These are phyloP conservation scores for button mushroom (Agaricus bisporus) DNA, from an alignment of 768 basidiomycete genomes.

Conservation along the genomic window DNA sequence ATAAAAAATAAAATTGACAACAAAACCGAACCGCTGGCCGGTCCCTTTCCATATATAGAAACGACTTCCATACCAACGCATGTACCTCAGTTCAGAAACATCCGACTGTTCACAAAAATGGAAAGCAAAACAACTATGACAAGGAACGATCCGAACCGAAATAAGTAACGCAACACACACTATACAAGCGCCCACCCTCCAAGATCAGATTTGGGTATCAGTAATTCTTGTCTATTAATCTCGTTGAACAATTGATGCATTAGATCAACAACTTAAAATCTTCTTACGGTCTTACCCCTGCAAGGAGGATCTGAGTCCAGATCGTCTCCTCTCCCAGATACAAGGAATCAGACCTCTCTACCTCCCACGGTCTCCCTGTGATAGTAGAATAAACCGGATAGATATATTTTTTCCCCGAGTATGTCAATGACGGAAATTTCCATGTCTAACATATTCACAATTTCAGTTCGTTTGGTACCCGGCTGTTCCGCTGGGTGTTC, in stretches of 20 bases:
- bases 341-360: not conserved
- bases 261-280: constrained; percentile 8
- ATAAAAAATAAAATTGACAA: not conserved
- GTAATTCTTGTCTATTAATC: too few relatives aligned
- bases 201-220: constrained; percentile 8
- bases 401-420: too few relatives aligned
- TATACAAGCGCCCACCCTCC: not conserved
- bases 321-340: not conserved
- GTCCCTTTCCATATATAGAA: not conserved
- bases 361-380: too few relatives aligned
- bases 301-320: not conserved
- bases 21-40: not conserved
- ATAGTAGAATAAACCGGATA: too few relatives aligned
- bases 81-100: constrained; percentile 1
- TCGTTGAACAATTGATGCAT: not conserved
- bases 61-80: not conserved
- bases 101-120: constrained; percentile 1
- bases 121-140: not conserved
- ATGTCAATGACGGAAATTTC: too few relatives aligned
- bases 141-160: constrained; percentile 4
- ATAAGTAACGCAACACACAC: not conserved
- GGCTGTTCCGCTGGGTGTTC: too few relatives aligned
- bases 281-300: not conserved
- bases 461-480: too few relatives aligned
- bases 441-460: too few relatives aligned